Conservation (phyloP, 257 asterid genomes). For the Solanum chilense region DNA sequence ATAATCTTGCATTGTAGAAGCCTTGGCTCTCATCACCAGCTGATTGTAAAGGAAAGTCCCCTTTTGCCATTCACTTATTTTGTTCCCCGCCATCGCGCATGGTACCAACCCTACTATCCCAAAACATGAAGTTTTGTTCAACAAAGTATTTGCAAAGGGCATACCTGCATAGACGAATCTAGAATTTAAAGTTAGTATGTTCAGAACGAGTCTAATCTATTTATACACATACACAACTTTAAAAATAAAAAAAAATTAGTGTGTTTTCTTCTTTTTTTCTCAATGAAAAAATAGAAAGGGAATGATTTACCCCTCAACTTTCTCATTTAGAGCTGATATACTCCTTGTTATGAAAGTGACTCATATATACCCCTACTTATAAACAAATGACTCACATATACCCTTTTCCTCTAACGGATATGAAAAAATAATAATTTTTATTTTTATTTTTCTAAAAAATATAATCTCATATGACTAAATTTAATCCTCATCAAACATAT, state of each 20-base stretch:
- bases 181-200: not conserved
- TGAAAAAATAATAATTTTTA: too few relatives aligned
- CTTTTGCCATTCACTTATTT: slow-evolving; percentile 15
- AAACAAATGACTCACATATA: too few relatives aligned
- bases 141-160: slow-evolving; percentile 20
- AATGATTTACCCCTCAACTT: too few relatives aligned
- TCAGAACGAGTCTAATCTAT: not conserved
- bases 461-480: too few relatives aligned
- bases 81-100: slow-evolving; percentile 29
- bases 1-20: not conserved
- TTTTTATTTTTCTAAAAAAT: too few relatives aligned
- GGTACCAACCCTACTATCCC: slow-evolving; percentile 26
- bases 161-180: slow-evolving; percentile 3
- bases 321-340: too few relatives aligned
- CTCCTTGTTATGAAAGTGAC: too few relatives aligned
- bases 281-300: not conserved
- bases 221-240: not conserved
- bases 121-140: not conserved
- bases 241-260: not conserved
- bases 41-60: slow-evolving; percentile 18
- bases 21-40: slow-evolving; percentile 7
- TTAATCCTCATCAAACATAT: too few relatives aligned
- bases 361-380: too few relatives aligned
- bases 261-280: not conserved
- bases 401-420: too few relatives aligned